These are phyloP conservation scores for Salisapilia sapeloensis DNA, from an alignment of 352 stramenopile genomes.

Conservation along the genomic window DNA sequence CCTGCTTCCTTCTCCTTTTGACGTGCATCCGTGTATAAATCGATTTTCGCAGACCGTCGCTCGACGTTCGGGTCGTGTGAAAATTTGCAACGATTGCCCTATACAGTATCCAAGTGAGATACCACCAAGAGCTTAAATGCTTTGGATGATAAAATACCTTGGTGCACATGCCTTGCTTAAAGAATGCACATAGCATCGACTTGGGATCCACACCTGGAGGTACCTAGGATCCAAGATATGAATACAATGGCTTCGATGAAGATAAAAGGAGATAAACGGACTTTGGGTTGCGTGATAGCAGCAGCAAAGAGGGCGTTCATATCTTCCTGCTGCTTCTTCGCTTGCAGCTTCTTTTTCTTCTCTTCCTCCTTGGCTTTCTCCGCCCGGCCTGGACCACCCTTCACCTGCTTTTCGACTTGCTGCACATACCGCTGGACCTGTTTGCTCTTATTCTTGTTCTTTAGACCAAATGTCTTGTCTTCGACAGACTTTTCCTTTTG, in stretches of 20 bases:
- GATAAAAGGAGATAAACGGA: conserved; percentile 6
- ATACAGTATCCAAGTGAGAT: not conserved
- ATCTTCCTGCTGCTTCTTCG: conserved; percentile 74
- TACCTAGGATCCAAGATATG: conserved; percentile 20
- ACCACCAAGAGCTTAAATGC: not conserved
- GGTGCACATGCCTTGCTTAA: conserved; percentile 76
- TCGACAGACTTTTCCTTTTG: conserved; percentile 89
- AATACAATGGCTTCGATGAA: not conserved
- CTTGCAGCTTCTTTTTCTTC: conserved; percentile 57
- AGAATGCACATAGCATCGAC: conserved; percentile 80
- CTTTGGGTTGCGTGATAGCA: conserved; percentile 77
- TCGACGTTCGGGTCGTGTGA: conserved; percentile 77
- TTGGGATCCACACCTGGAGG: conserved; percentile 78
- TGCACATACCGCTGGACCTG: conserved; percentile 91
- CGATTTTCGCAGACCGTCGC: conserved; percentile 80
- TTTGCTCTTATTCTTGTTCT: conserved; percentile 99
- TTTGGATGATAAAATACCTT: conserved; percentile 21
- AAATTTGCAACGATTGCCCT: conserved; percentile 81
- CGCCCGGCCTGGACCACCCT: conserved; percentile 55
- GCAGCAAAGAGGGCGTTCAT: conserved; percentile 73
- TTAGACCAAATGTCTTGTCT: conserved; percentile 99
- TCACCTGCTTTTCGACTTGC: conserved; percentile 82
- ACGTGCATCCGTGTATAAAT: conserved; percentile 76
- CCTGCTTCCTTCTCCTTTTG: conserved; percentile 36
- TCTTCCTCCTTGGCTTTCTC: conserved; percentile 66